A percentile compares a stretch with the other conserved stretches of the same genome.
These are phyloP conservation scores for Heliamphora ciliata DNA, from an alignment of 179 eudicot species.

Conservation along the genomic window DNA sequence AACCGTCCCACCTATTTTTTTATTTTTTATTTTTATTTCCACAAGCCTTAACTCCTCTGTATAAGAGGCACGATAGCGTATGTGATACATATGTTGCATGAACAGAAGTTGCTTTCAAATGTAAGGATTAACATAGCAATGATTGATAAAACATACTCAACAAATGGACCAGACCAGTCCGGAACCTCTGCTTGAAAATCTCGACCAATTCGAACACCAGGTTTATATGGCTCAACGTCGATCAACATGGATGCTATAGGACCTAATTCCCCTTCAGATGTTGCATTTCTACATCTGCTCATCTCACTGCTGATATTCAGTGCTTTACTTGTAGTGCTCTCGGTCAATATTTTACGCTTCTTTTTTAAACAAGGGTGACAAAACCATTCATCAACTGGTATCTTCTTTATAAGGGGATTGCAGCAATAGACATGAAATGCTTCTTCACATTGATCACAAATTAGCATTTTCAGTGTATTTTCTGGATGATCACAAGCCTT, in stretches of 20 bases:
- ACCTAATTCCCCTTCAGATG: constrained; percentile 37
- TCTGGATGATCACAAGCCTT: constrained; percentile 48
- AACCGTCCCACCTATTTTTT: not conserved
- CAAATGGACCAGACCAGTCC: constrained; percentile 64
- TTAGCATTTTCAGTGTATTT: constrained; percentile 46
- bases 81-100: too few species aligned
- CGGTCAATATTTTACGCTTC: constrained; percentile 46
- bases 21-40: too few species aligned
- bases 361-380: constrained; percentile 69
- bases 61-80: too few species aligned
- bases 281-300: constrained; percentile 23
- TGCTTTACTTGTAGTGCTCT: constrained; percentile 32
- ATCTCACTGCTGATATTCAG: constrained; percentile 31
- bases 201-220: constrained; percentile 67
- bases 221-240: constrained; percentile 43
- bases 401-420: constrained; percentile 37
- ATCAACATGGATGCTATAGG: constrained; percentile 53
- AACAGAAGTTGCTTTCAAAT: not conserved
- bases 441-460: constrained; percentile 85
- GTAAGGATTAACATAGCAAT: not conserved
- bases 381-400: constrained; percentile 73
- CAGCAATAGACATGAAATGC: constrained; percentile 77
- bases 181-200: constrained; percentile 83
- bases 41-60: too few species aligned
- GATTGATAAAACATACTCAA: constrained; percentile 42